A percentile compares a stretch with the other conserved stretches of the same genome.
phyloP scores from a whole-genome alignment of 2,329 filamentous ascomycete genomes.

The Aspergillus calidoustus region DNA sequence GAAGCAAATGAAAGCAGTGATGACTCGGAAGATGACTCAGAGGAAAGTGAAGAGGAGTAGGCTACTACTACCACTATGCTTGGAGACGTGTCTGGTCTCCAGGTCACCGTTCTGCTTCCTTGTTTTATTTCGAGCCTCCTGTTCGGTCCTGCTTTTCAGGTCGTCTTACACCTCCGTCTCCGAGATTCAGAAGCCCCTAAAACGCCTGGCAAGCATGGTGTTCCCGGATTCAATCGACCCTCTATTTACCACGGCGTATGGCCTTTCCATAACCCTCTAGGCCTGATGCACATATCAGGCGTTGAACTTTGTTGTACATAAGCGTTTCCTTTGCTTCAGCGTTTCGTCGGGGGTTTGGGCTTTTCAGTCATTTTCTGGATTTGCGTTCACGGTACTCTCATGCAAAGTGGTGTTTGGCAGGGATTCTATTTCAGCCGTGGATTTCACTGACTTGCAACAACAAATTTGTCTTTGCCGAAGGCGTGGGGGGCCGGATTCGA shows the following conservation, averaged over 20 bases:
- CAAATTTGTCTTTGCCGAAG: conserved; percentile 5
- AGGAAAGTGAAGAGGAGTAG: conserved; percentile 57
- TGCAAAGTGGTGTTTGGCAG: conserved; percentile 10
- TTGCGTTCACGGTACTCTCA: conserved; percentile 15
- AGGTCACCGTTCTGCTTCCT: conserved; percentile 12
- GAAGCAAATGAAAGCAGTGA: conserved; percentile 51
- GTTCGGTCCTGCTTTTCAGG: not conserved
- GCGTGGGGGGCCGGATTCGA: not conserved
- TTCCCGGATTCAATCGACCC: conserved; percentile 2
- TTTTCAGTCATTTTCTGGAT: conserved; percentile 11
- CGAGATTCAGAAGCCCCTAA: not conserved
- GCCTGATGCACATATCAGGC: conserved; percentile 17
- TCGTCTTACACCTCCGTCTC: not conserved
- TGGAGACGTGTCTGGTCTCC: conserved; percentile 11
- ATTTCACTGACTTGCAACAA: conserved; percentile 2
- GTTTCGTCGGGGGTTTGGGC: conserved; percentile 5
- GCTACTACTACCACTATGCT: not conserved
- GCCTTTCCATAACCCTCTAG: conserved; percentile 15
- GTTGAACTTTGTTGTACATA: conserved; percentile 30
- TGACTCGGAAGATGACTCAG: conserved; percentile 53
- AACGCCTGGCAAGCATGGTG: not conserved
- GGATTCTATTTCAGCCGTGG: not conserved
- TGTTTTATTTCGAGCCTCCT: not conserved
- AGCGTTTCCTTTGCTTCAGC: conserved; percentile 16
- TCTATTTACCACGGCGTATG: conserved; percentile 1